Evolutionary conservation across 495 filamentous ascomycete species (phyloP).

Genomic region (Aspergillus avenaceus): DNA sequence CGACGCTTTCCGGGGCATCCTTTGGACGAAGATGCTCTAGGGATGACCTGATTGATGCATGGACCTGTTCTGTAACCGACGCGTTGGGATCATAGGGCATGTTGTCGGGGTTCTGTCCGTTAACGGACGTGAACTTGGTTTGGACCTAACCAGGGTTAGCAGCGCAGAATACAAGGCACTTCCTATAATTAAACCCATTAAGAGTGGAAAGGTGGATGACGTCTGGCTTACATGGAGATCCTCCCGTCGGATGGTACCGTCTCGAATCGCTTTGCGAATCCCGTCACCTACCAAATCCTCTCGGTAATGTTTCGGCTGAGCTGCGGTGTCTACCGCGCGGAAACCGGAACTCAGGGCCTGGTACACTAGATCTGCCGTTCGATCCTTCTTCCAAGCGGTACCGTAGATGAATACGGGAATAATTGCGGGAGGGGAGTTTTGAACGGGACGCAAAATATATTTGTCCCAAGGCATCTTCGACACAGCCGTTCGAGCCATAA

Average conservation of each 20-base stretch:
- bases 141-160: conserved; percentile 54
- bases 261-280: conserved; percentile 52
- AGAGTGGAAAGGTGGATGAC: no score
- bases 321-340: conserved; percentile 71
- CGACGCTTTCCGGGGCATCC: conserved; percentile 22
- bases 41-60: conserved; percentile 61
- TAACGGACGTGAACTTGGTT: conserved; percentile 71
- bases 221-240: conserved; percentile 57
- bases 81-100: conserved; percentile 55
- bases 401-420: conserved; percentile 69
- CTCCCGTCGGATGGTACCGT: conserved; percentile 52
- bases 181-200: no score
- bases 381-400: conserved; percentile 83
- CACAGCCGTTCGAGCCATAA: conserved; percentile 25
- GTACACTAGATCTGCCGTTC: conserved; percentile 62
- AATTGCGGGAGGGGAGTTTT: conserved; percentile 19
- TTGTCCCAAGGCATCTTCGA: conserved; percentile 32
- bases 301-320: conserved; percentile 74
- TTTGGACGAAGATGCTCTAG: conserved; percentile 56
- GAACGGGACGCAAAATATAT: conserved; percentile 29
- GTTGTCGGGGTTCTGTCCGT: conserved; percentile 54
- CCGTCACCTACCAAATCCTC: conserved; percentile 68
- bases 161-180: not conserved
- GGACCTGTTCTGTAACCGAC: conserved; percentile 57
- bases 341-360: conserved; percentile 69